These are phyloP conservation scores for Pseudopediastrum boryanum DNA, from an alignment of 139 green algal species.

Conservation along the genomic window DNA sequence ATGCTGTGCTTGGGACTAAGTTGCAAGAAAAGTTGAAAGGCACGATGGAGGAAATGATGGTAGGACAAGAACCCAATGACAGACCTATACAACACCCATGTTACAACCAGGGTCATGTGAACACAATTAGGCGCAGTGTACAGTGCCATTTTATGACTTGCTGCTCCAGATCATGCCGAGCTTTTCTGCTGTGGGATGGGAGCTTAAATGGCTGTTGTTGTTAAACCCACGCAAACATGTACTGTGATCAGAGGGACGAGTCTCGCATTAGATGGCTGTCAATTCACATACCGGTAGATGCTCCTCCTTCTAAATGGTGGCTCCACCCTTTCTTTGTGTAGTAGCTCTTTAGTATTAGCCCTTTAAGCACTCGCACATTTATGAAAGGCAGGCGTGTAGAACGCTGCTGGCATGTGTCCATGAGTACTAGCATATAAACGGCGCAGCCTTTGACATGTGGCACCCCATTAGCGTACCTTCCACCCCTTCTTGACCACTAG, in stretches of 20 bases:
- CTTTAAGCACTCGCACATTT: no score
- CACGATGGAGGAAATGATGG: no score
- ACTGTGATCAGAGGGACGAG: background rate
- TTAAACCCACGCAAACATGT: no score
- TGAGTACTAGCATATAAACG: background rate
- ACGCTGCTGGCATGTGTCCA: background rate
- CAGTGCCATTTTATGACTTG: background rate
- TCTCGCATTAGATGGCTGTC: background rate
- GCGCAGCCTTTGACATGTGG: background rate
- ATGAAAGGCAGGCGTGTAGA: background rate
- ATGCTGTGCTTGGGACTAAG: no score
- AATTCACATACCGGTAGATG: no score
- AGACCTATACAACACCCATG: background rate
- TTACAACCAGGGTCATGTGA: background rate
- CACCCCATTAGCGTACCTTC: slow-evolving; percentile 33
- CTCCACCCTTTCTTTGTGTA: background rate
- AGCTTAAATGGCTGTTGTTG: background rate
- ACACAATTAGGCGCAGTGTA: background rate
- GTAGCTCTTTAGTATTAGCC: background rate
- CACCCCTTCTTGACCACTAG: slow-evolving; percentile 39
- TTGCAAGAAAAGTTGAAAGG: no score
- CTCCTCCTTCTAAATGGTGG: no score
- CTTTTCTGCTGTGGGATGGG: background rate
- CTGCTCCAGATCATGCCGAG: background rate
- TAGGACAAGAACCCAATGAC: no score